phyloP scores from a whole-genome alignment of 257 asterid species.

The Cinchona pubescens region DNA sequence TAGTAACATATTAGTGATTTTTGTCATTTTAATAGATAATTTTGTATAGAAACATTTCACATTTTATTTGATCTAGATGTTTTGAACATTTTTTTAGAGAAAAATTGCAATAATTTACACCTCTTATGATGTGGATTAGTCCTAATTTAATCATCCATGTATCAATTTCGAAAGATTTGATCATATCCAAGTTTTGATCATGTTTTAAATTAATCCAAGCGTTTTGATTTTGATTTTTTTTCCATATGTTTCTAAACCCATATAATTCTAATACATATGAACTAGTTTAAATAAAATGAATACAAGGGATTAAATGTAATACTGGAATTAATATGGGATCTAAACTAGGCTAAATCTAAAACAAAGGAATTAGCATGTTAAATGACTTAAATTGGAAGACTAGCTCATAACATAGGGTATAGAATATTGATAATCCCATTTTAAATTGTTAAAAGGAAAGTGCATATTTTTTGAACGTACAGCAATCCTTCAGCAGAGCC shows the following conservation, averaged over 20 bases:
- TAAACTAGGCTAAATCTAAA: not conserved
- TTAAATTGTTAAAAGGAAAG: not conserved
- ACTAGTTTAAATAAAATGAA: too few species aligned
- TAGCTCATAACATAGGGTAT: not conserved
- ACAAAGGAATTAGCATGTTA: not conserved
- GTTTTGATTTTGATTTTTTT: too few species aligned
- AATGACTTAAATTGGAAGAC: not conserved
- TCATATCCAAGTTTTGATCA: not conserved
- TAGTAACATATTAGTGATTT: too few species aligned
- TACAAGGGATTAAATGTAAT: not conserved
- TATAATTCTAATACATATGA: too few species aligned
- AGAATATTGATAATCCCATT: too few species aligned
- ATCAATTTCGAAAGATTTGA: too few species aligned
- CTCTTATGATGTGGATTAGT: not conserved
- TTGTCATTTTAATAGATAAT: too few species aligned
- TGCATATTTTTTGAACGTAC: conserved; percentile 33
- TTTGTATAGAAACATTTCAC: too few species aligned
- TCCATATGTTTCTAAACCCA: not conserved
- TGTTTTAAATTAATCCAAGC: not conserved
- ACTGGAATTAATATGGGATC: not conserved
- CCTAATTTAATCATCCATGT: too few species aligned
- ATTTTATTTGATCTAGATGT: too few species aligned
- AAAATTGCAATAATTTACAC: too few species aligned
- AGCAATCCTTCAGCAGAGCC: conserved; percentile 74
- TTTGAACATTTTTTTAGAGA: too few species aligned